A percentile compares a stretch with the other conserved stretches of the same genome.
Evolutionary conservation across 495 filamentous ascomycete species (phyloP).

Genomic region (Cercophora sp.): DNA sequence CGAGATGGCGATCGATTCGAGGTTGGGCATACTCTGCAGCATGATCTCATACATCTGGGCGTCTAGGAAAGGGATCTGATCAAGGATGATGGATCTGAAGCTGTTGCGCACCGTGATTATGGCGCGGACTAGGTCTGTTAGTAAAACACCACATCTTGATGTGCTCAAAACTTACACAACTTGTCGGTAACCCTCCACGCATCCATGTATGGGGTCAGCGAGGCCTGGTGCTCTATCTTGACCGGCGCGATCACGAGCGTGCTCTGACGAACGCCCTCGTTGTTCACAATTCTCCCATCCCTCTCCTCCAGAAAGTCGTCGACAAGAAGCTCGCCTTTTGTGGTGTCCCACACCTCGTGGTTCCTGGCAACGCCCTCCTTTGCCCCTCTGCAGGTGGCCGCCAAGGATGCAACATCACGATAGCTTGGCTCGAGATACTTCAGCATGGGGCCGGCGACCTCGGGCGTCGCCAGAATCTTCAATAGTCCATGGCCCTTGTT

Average conservation of each 20-base stretch:
- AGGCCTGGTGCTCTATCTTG: background rate
- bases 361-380: background rate
- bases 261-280: slow-evolving; percentile 6
- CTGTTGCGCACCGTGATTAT: background rate
- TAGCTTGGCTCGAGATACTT: slow-evolving; percentile 9
- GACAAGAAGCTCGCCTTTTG: background rate
- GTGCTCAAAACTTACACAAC: background rate
- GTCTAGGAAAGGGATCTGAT: slow-evolving; percentile 21
- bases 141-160: background rate
- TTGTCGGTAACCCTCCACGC: slow-evolving; percentile 8
- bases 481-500: background rate
- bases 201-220: slow-evolving; percentile 6
- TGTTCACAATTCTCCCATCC: background rate
- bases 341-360: slow-evolving; percentile 15
- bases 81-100: slow-evolving; percentile 19
- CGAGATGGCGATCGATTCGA: slow-evolving; percentile 18
- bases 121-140: background rate
- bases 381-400: slow-evolving; percentile 9
- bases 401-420: slow-evolving; percentile 16
- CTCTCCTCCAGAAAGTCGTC: background rate
- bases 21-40: slow-evolving; percentile 22
- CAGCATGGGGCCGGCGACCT: slow-evolving; percentile 7
- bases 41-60: slow-evolving; percentile 14
- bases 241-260: slow-evolving; percentile 13
- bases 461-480: slow-evolving; percentile 1